phyloP scores from a whole-genome alignment of 768 basidiomycete species.

The Lentinula aciculospora region DNA sequence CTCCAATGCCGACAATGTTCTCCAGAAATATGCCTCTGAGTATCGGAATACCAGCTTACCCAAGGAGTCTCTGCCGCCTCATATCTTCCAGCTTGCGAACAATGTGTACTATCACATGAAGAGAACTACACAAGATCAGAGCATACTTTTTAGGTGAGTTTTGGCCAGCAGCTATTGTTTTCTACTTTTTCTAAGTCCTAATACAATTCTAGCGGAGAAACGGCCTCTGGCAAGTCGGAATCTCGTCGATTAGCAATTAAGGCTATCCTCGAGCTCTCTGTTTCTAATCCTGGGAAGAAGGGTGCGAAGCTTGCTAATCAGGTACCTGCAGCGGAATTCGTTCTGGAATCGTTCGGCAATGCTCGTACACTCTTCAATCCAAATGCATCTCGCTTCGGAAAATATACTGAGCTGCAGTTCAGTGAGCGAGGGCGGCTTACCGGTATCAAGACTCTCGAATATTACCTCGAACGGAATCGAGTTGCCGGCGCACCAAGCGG shows the following conservation, averaged over 20 bases:
- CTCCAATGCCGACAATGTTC: slow-evolving; percentile 75
- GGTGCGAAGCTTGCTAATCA: slow-evolving; percentile 83
- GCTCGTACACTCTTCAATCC: slow-evolving; percentile 89
- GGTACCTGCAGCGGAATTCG: slow-evolving; percentile 90
- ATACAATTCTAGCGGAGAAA: slow-evolving; percentile 67
- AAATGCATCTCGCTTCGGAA: slow-evolving; percentile 95
- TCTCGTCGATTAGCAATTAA: slow-evolving; percentile 88
- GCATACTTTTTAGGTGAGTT: slow-evolving; percentile 75
- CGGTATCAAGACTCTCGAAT: slow-evolving; percentile 93
- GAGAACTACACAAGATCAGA: slow-evolving; percentile 90
- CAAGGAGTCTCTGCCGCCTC: slow-evolving; percentile 64
- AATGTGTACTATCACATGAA: slow-evolving; percentile 96
- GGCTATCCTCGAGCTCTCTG: slow-evolving; percentile 83
- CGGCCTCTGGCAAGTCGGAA: slow-evolving; percentile 92
- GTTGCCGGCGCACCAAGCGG: slow-evolving; percentile 86
- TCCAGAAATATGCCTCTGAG: slow-evolving; percentile 83
- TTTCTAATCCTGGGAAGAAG: slow-evolving; percentile 88
- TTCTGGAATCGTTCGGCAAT: slow-evolving; percentile 92
- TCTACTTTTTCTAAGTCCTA: not conserved
- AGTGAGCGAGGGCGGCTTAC: slow-evolving; percentile 83
- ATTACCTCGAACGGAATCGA: slow-evolving; percentile 89
- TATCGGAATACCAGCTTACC: slow-evolving; percentile 70
- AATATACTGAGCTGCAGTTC: slow-evolving; percentile 98
- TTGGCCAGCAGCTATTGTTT: too few relatives aligned
- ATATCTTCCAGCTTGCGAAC: slow-evolving; percentile 88